These are phyloP conservation scores for Esteya vermicola DNA, from an alignment of 2,329 filamentous ascomycete species.

Conservation along the genomic window DNA sequence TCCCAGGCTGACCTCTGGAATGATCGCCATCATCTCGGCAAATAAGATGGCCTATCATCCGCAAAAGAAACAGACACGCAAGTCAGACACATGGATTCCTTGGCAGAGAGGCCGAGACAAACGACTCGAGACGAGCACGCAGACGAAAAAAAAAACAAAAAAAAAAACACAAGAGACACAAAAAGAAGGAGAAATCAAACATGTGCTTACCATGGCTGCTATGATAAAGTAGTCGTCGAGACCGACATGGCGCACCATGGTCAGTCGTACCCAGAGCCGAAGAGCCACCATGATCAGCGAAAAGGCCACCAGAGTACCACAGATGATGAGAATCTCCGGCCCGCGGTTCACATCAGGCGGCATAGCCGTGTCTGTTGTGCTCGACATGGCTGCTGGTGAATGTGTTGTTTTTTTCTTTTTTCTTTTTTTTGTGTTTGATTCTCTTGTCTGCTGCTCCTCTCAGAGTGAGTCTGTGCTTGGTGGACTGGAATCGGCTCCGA, in stretches of 20 bases:
- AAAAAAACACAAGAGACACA: not conserved
- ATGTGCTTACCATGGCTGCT: conserved; percentile 15
- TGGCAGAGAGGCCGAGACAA: no score
- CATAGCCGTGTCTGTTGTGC: not conserved
- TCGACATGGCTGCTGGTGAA: not conserved
- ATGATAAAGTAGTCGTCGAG: conserved; percentile 16
- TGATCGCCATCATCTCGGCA: conserved; percentile 15
- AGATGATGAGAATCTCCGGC: conserved; percentile 16
- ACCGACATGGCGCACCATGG: conserved; percentile 13
- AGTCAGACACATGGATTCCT: no score
- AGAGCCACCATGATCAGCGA: conserved; percentile 12
- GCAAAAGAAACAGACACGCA: no score
- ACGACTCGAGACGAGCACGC: no score
- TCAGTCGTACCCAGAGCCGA: conserved; percentile 15
- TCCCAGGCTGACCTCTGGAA: conserved; percentile 14
- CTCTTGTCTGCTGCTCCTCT: no score
- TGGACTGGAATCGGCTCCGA: no score
- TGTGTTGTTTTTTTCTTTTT: not conserved
- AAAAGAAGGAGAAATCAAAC: no score
- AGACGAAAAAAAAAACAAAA: no score
- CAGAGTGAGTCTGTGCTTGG: no score
- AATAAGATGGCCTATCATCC: conserved; percentile 11
- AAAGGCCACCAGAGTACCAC: conserved; percentile 13
- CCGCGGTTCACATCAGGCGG: conserved; percentile 15
- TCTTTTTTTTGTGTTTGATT: not conserved